Evolutionary conservation across 805 yeast species (phyloP).

Genomic region (Cyberlindnera suaveolens): DNA sequence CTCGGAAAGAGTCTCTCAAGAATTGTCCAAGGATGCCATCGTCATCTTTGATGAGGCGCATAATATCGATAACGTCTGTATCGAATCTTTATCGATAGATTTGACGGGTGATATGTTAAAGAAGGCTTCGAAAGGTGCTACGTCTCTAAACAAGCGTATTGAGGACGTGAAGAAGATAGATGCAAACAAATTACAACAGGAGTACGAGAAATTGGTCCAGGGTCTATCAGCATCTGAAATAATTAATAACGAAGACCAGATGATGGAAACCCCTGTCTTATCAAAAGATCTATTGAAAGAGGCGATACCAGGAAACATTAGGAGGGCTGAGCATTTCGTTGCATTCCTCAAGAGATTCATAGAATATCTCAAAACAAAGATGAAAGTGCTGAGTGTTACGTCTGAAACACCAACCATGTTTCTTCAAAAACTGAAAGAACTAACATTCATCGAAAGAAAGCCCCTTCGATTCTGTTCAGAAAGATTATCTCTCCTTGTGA

Average conservation of each 20-base stretch:
- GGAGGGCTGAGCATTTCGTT: conserved; percentile 95
- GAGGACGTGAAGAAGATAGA: conserved; percentile 80
- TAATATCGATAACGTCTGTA: conserved; percentile 97
- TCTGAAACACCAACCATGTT: conserved; percentile 97
- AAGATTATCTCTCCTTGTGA: conserved; percentile 76
- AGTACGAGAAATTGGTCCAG: conserved; percentile 84
- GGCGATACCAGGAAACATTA: conserved; percentile 94
- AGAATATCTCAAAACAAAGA: conserved; percentile 91
- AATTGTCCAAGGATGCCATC: conserved; percentile 86
- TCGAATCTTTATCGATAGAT: conserved; percentile 88
- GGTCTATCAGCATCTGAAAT: conserved; percentile 83
- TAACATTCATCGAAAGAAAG: conserved; percentile 87
- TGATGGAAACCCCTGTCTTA: conserved; percentile 82
- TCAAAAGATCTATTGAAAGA: conserved; percentile 83
- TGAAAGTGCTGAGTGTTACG: conserved; percentile 95
- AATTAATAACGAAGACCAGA: conserved; percentile 53
- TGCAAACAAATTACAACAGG: conserved; percentile 77
- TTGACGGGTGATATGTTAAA: conserved; percentile 85
- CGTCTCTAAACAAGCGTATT: conserved; percentile 70
- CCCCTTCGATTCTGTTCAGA: conserved; percentile 92
- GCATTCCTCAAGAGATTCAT: conserved; percentile 89
- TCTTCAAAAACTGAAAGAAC: conserved; percentile 84
- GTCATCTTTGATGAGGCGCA: conserved; percentile 98
- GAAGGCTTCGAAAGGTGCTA: conserved; percentile 83
- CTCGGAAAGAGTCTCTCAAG: conserved; percentile 90